These are phyloP conservation scores for Pyrenochaeta sp. DNA, from an alignment of 2,329 filamentous ascomycete genomes.

Conservation along the genomic window DNA sequence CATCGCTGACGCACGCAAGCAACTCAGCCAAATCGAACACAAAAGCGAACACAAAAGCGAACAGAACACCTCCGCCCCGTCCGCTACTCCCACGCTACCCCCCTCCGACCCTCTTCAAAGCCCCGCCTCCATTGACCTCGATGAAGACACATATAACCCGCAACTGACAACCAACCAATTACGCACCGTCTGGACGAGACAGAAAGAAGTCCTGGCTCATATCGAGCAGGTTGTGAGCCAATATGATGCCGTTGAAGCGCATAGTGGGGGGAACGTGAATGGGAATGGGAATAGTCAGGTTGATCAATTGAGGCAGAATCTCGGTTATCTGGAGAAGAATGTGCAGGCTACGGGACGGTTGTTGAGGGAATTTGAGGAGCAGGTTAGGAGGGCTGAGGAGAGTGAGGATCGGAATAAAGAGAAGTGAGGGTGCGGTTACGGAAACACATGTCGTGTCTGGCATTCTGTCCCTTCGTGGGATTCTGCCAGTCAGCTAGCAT, in stretches of 20 bases:
- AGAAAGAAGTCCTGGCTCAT: slow-evolving; percentile 10
- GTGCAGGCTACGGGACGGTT: slow-evolving; percentile 23
- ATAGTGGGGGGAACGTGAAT: slow-evolving; percentile 3
- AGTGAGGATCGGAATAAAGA: background rate
- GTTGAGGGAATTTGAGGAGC: slow-evolving; percentile 25
- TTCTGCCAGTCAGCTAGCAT: background rate
- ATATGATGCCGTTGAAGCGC: slow-evolving; percentile 1
- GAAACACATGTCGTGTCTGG: background rate
- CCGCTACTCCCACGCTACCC: background rate
- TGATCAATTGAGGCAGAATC: slow-evolving; percentile 9
- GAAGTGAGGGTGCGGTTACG: background rate
- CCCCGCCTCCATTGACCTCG: background rate
- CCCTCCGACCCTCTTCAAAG: background rate
- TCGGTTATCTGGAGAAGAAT: slow-evolving; percentile 12
- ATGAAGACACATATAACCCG: slow-evolving; percentile 5
- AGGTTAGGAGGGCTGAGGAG: slow-evolving; percentile 17
- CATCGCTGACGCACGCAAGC: slow-evolving; percentile 25
- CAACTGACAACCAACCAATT: slow-evolving; percentile 9
- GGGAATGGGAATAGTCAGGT: background rate
- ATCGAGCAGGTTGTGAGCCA: slow-evolving; percentile 9
- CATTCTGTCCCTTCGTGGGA: too few species aligned
- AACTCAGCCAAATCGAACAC: slow-evolving; percentile 18
- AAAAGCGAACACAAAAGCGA: too few species aligned
- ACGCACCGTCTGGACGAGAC: slow-evolving; percentile 12
- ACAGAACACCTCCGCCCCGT: background rate